Percentiles rank a stretch among this genome's conserved stretches.
phyloP scores from a whole-genome alignment of 805 yeast genomes.

The Zygotorulaspora chibaensis region DNA sequence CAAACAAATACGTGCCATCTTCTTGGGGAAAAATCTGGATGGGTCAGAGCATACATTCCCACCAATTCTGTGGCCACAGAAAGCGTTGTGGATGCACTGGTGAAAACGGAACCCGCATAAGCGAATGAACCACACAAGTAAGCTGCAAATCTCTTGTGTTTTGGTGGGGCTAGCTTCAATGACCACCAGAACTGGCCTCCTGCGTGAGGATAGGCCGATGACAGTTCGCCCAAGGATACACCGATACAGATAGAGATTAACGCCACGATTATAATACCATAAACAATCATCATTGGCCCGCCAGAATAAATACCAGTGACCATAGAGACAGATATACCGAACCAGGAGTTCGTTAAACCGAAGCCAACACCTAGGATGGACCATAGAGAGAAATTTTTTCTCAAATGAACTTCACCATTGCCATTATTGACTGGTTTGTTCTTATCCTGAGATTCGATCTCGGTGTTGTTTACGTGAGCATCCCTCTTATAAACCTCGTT shows the following conservation, averaged over 20 bases:
- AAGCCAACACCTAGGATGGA: slow-evolving; percentile 58
- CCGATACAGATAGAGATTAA: slow-evolving; percentile 47
- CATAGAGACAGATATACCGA: slow-evolving; percentile 57
- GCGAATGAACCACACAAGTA: slow-evolving; percentile 63
- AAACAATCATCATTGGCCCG: slow-evolving; percentile 56
- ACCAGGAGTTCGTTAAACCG: slow-evolving; percentile 62
- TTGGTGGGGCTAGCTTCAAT: slow-evolving; percentile 49
- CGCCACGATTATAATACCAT: slow-evolving; percentile 55
- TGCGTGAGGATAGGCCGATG: slow-evolving; percentile 57
- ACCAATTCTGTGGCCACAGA: slow-evolving; percentile 52
- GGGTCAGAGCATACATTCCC: slow-evolving; percentile 44
- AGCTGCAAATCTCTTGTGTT: slow-evolving; percentile 42
- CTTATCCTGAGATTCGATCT: slow-evolving; percentile 1
- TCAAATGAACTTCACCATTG: slow-evolving; percentile 30
- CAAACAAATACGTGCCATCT: slow-evolving; percentile 58
- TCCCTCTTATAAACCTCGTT: slow-evolving; percentile 11
- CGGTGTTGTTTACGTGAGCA: slow-evolving; percentile 1
- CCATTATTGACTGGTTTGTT: not conserved
- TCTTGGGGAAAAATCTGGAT: slow-evolving; percentile 37
- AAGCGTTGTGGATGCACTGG: slow-evolving; percentile 58
- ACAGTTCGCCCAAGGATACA: slow-evolving; percentile 49
- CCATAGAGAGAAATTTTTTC: slow-evolving; percentile 45
- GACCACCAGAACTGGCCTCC: slow-evolving; percentile 67
- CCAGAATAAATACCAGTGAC: slow-evolving; percentile 54
- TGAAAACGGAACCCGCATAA: slow-evolving; percentile 60